Conservation (phyloP, 148 eudicot genomes). For the Rhododendron molle region DNA sequence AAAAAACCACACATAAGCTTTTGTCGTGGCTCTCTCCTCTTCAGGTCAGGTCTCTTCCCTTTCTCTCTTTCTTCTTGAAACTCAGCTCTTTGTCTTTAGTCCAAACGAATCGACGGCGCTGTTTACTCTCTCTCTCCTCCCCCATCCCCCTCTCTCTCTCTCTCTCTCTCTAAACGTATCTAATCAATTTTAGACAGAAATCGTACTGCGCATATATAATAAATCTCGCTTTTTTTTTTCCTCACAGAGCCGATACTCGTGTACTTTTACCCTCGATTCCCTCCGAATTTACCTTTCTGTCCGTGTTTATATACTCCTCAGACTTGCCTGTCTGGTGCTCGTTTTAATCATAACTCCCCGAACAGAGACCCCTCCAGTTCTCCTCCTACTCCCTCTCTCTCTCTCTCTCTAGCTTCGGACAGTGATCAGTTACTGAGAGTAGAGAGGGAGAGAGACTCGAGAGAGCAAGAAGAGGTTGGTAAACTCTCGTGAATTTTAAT, state of each 20-base stretch:
- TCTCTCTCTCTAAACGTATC: not conserved
- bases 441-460: not conserved
- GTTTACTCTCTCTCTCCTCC: not conserved
- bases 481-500: not conserved
- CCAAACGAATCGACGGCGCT: slow-evolving; percentile 4
- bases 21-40: not conserved
- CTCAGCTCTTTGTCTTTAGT: not conserved
- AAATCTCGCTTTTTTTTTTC: not conserved
- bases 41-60: not conserved
- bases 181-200: not conserved
- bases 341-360: not conserved
- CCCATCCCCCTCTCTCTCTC: not conserved
- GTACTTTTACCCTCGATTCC: slow-evolving; percentile 7
- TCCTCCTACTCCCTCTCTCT: not conserved
- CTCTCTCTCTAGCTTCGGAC: slow-evolving; percentile 2
- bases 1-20: not conserved
- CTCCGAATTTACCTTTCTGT: slow-evolving; percentile 7
- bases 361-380: not conserved
- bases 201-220: not conserved
- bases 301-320: not conserved
- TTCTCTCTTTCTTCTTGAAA: not conserved
- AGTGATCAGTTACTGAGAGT: not conserved
- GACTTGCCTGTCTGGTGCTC: not conserved
- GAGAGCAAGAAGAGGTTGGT: not conserved
- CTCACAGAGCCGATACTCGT: not conserved